Conservation (phyloP, 2,329 filamentous ascomycete genomes). For the Colletotrichum destructivum region DNA sequence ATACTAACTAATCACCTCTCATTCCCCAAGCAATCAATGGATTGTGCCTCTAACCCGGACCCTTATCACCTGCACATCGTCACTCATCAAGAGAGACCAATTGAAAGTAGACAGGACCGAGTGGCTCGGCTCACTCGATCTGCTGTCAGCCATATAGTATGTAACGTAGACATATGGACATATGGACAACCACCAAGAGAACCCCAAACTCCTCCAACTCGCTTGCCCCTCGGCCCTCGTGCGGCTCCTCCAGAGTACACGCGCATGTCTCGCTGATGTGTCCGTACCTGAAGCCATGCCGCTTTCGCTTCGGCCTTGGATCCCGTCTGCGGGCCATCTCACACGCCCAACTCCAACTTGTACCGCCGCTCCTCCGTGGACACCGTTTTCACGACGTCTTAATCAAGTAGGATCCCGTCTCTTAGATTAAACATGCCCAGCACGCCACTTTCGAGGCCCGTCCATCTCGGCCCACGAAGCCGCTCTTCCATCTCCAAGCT, state of each 20-base stretch:
- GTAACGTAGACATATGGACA: too few species aligned
- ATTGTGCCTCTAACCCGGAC: constrained; percentile 3
- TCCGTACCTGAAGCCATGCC: constrained; percentile 35
- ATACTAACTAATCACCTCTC: constrained; percentile 15
- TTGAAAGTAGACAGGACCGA: neutral
- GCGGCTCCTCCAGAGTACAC: constrained; percentile 18
- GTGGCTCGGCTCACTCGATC: constrained; percentile 12
- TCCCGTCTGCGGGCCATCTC: neutral
- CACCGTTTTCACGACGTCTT: constrained; percentile 17
- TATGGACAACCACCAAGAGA: neutral
- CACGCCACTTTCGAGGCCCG: neutral
- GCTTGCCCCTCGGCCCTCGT: constrained; percentile 9
- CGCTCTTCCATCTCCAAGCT: constrained; percentile 24
- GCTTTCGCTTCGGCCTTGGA: constrained; percentile 28
- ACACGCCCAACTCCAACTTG: neutral
- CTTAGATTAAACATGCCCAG: constrained; percentile 16
- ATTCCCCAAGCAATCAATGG: constrained; percentile 12
- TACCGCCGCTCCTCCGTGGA: neutral
- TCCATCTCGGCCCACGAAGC: constrained; percentile 24
- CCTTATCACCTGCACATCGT: constrained; percentile 23
- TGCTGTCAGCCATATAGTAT: neutral
- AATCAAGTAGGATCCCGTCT: constrained; percentile 20
- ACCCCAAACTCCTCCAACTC: constrained; percentile 26
- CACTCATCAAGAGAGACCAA: constrained; percentile 14
- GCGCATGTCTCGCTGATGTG: neutral